A percentile compares a stretch with the other conserved stretches of the same genome.
These are phyloP conservation scores for Evernia prunastri DNA, from an alignment of 495 filamentous ascomycete genomes.

Conservation along the genomic window DNA sequence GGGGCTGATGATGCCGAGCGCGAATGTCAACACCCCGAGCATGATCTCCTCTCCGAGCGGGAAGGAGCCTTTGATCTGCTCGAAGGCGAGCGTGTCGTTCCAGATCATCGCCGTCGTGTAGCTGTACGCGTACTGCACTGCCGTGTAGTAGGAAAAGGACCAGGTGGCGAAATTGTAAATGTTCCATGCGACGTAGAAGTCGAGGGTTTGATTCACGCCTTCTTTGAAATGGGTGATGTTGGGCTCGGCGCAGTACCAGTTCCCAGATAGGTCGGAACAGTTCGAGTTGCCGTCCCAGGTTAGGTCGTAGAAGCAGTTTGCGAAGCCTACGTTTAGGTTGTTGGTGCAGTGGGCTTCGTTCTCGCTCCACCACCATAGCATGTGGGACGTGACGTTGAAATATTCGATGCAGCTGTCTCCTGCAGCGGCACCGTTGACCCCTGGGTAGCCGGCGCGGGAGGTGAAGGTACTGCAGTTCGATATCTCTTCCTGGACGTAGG, in stretches of 20 bases:
- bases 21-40: slow-evolving; percentile 9
- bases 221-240: background rate
- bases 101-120: background rate
- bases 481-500: background rate
- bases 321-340: slow-evolving; percentile 3
- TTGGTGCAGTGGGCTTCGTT: background rate
- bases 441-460: background rate
- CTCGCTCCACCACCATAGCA: slow-evolving; percentile 10
- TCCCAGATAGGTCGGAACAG: slow-evolving; percentile 4
- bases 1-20: slow-evolving; percentile 15
- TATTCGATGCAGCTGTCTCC: slow-evolving; percentile 4
- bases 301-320: slow-evolving; percentile 17
- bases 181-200: slow-evolving; percentile 13
- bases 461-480: background rate
- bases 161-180: slow-evolving; percentile 15
- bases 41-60: slow-evolving; percentile 4
- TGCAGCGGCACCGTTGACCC: background rate
- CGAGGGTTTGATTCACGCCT: background rate
- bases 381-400: background rate
- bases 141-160: slow-evolving; percentile 8
- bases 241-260: slow-evolving; percentile 7
- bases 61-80: slow-evolving; percentile 7
- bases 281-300: background rate
- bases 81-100: slow-evolving; percentile 4
- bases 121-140: background rate